Base-by-base conservation (phyloP, 2,329 filamentous ascomycete genomes). In the Fusarium sterilihyphosum region DNA sequence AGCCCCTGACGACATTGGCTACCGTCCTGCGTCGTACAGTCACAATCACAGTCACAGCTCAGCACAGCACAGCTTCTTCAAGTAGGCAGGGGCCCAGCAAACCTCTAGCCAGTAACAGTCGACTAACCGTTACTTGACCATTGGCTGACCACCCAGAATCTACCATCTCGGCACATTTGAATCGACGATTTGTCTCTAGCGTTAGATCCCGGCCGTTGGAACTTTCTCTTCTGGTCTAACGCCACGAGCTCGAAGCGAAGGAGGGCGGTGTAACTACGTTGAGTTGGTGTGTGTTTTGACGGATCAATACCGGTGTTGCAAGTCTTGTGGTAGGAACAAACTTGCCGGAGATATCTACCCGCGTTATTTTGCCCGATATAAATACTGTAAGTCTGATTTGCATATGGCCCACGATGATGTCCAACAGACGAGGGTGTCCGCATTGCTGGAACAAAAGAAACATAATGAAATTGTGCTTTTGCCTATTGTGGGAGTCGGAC, bases 161-260 rank as follows among this genome's bases (percentile, higher is more conserved):
- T 31, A 52, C 44, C 56, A 65, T 65, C 49, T 53, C 40, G 44
- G 53, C 43, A 58, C 50, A 46, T 50, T 50, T 67, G 53, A 67
- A 73, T 71, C 71, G 68, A 64, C 57, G 35, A 68, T 72, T 71
- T 43, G 54, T 59, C 57, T 67, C 52, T 57, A 71, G 69, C 62
- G 67, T 71, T 73, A 73, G 71, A 73, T 73, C 71, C 71, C 67
- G 67, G 63, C 71, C 62, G 61, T 74, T 73, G 62, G 67, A 64
- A 58, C 46, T 47, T 60, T 73, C 33, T 63, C 44, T 50, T 38
- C 17, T 56, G 67, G 40, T 57, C 44, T 47, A 43, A 66, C 47
- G 65, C 70, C 65, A 73, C 61, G 49, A 26, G 54, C 38, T 35
- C 60, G 53, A 67, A 54, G 71, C 67, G 66, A 73, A 53, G 71